These are phyloP conservation scores for Pelargonium cotyledonis DNA, from an alignment of 441 rosid species.

Conservation along the genomic window DNA sequence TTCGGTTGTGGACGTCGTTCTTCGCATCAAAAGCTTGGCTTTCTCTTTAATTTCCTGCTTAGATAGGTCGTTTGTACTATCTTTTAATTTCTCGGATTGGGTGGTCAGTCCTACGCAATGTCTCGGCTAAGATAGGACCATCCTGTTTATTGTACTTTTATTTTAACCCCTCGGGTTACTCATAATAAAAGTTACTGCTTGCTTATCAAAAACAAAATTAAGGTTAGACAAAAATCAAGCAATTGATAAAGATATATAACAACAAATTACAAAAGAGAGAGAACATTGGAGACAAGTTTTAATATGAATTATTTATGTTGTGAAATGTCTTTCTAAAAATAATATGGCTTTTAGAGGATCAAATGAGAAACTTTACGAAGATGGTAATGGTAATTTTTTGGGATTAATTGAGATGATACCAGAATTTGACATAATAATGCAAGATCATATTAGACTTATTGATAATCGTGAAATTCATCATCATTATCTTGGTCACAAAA, in stretches of 20 bases:
- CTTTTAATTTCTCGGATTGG: no score
- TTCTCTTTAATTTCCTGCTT: no score
- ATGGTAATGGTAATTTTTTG: background rate
- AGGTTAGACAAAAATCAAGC: background rate
- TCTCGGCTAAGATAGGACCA: no score
- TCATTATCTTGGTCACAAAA: slow-evolving; percentile 4
- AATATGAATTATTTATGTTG: background rate
- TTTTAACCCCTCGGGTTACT: no score
- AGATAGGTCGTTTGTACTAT: no score
- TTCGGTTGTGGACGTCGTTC: no score
- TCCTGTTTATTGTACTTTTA: no score
- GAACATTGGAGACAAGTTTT: slow-evolving; percentile 1
- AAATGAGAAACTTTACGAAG: background rate
- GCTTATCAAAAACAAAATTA: no score
- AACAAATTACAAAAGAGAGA: background rate
- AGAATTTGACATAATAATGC: background rate
- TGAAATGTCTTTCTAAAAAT: background rate
- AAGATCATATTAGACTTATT: background rate
- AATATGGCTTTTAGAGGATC: background rate
- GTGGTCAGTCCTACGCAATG: no score
- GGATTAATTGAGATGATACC: background rate
- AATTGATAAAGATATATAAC: background rate
- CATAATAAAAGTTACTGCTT: no score
- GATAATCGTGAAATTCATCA: background rate
- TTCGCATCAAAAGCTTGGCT: no score